Evolutionary conservation across 2,329 filamentous ascomycete species (phyloP), one percentile per base, ranked within the genome.

Genomic region (Trichoderma lentiforme): DNA sequence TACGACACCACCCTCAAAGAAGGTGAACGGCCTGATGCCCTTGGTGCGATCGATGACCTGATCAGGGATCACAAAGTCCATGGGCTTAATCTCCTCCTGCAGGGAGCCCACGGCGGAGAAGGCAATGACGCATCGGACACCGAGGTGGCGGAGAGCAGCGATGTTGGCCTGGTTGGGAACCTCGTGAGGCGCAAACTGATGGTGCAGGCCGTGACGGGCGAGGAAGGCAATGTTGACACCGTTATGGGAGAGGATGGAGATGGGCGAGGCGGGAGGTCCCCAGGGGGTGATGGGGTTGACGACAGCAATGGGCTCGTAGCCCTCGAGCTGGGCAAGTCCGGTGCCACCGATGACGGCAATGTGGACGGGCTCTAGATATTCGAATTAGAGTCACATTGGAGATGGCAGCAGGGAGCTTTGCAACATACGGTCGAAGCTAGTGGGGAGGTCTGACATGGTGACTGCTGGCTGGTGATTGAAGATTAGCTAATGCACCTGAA

Each of bases 21-120:
- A 99, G 30, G 96, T 98, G 82, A 95, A 98, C 2, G 95, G 94
- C 8, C 96, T 88, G 74, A 97, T 87, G 69, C 95, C 96, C 88
- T 98, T 98, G 76, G 95, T 98, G 74, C 95, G 93, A 85, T 99
- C 96, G 80, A 98, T 98, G 81, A 97, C 89, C 85, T 99, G 96
- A 83, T 98, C 94, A 0, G 95, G 96, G 14, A 99, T 88, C 66
- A 98, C 93, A 82, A 99, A 99, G 85, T 99, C 96, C 84, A 96
- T 92, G 57, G 96, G 96, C 83, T 93, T 93, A 82, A 99, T 95
- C 79, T 94, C 89, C 85, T 98, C 96, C 80, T 92, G 93, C 80
- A 99, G 85, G 78, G 92, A 95, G 74, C 96, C 96, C 71, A 99
- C 96, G 63, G 96, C 96, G 75, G 92, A 95, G 86, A 99, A 99